Evolutionary conservation across 1,139 yeast genomes (phyloP).

Genomic region (Blastobotrys capitulatus): DNA sequence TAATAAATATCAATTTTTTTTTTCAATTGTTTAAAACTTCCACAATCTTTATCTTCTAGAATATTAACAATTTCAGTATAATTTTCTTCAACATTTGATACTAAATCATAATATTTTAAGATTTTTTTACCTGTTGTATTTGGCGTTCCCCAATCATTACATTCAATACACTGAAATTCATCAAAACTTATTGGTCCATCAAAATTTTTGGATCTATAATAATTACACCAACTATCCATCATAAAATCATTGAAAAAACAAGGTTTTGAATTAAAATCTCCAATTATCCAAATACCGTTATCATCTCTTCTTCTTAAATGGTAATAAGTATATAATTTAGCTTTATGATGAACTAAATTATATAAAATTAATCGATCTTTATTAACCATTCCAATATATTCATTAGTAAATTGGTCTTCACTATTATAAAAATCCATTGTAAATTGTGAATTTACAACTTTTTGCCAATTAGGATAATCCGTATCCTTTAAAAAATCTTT

Average conservation of each 20-base stretch:
- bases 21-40: too few species aligned
- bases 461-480: background rate
- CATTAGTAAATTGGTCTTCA: background rate
- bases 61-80: too few species aligned
- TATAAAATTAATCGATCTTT: background rate
- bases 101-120: too few species aligned
- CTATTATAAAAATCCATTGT: background rate
- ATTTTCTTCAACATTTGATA: too few species aligned
- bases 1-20: too few species aligned
- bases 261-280: background rate
- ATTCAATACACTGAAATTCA: too few species aligned
- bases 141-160: too few species aligned
- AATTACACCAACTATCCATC: background rate
- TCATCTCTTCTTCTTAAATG: background rate
- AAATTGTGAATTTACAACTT: background rate
- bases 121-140: too few species aligned
- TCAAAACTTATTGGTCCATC: too few species aligned
- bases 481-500: background rate
- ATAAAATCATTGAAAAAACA: background rate
- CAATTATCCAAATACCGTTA: background rate
- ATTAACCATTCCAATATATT: background rate
- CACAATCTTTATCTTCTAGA: too few species aligned
- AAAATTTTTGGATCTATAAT: too few species aligned
- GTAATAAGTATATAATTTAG: background rate
- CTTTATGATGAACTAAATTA: background rate